Base-by-base conservation (phyloP, 345 rosid species). In the Linum usitatissimum region DNA sequence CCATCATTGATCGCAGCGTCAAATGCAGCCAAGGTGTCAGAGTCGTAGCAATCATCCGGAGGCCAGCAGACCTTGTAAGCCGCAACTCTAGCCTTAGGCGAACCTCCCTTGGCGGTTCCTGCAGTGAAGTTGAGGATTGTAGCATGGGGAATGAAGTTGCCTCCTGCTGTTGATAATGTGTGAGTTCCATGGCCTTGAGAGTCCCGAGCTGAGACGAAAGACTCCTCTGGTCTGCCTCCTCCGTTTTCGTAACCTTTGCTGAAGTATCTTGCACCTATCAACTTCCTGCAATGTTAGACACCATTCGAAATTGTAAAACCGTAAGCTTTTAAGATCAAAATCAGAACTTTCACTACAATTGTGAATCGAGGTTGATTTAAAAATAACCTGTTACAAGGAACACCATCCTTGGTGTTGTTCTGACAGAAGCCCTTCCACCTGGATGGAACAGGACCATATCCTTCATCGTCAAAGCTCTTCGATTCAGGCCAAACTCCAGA, bases 381-480 rank as follows among this genome's bases (percentile, higher is more conserved):
- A n/a, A n/a, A n/a, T n/a, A n/a, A 88, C 95, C 83, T 89, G 69
- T 89, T 91, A 83, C 98, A 91, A 20, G 74, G 84, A 67, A 91
- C 84, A 39, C 63, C 60, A 53, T 72, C 60, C 61, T 70, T 83
- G 30, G 70, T 72, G 31, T 76, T 72, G 77, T 86, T 85, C 84
- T 88, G 73, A 51, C 98, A 91, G 20, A 73, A 66, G 70, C 95
- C 96, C 56, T 74, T 86, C 96, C 96, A 91, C 76, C 76, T 86
- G 19, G 90, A 68, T 55, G 98, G 96, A 42, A 86, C 77, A 28
- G 84, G 83, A 5, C 51, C 15, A 10, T 17, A 18, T 57, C 60
- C 60, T 57, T 57, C 31, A 57, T 57, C 60, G 21, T 30, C 30
- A 57, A 57, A 57, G 60, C 60, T 57, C 60, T 18, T 57, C 7